Percentiles rank a stretch among this genome's conserved stretches.
phyloP scores from a whole-genome alignment of 805 yeast species.

The Blastobotrys peoriensis region DNA sequence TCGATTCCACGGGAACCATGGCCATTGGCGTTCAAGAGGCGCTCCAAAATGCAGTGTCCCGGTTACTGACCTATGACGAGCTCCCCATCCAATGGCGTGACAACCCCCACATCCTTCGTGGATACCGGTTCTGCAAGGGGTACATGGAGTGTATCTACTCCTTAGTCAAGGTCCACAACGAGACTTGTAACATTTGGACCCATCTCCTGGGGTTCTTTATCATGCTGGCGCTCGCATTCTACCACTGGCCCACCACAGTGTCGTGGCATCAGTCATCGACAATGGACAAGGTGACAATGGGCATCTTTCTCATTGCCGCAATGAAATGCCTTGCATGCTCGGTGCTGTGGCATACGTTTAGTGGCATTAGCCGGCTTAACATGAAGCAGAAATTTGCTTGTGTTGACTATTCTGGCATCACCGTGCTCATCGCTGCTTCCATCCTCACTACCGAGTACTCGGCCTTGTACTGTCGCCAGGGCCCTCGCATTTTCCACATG shows the following conservation, averaged over 20 bases:
- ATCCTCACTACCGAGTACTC: slow-evolving; percentile 82
- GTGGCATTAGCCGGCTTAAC: slow-evolving; percentile 59
- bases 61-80: slow-evolving; percentile 73
- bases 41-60: slow-evolving; percentile 25
- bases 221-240: slow-evolving; percentile 49
- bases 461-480: slow-evolving; percentile 57
- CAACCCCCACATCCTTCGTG: slow-evolving; percentile 74
- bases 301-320: slow-evolving; percentile 64
- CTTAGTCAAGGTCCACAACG: slow-evolving; percentile 68
- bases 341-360: slow-evolving; percentile 86
- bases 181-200: slow-evolving; percentile 89
- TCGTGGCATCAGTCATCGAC: slow-evolving; percentile 27
- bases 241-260: slow-evolving; percentile 59
- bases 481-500: slow-evolving; percentile 46
- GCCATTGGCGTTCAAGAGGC: slow-evolving; percentile 17
- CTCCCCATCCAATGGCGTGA: slow-evolving; percentile 92
- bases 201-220: slow-evolving; percentile 67
- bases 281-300: slow-evolving; percentile 47
- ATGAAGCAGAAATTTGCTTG: slow-evolving; percentile 79
- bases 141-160: slow-evolving; percentile 56
- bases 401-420: slow-evolving; percentile 91
- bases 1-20: slow-evolving; percentile 3
- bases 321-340: slow-evolving; percentile 74
- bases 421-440: slow-evolving; percentile 82
- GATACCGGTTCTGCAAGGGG: slow-evolving; percentile 74